Conservation (phyloP, 345 rosid species). For the Melastoma malabathricum region DNA sequence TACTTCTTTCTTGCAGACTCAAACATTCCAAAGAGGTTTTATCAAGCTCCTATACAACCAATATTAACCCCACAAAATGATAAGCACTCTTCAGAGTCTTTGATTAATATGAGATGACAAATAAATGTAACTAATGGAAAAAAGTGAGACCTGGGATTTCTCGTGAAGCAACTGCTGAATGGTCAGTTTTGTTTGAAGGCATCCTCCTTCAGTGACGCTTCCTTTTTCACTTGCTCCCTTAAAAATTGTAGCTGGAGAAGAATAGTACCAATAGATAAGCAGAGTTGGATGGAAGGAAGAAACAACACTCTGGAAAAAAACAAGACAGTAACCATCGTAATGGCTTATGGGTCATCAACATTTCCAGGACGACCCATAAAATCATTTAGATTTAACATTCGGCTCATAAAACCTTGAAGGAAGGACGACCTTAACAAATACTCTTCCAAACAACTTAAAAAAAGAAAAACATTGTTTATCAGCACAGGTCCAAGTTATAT, state of each 20-base stretch:
- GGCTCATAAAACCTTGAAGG: too few relatives aligned
- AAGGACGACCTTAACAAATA: too few relatives aligned
- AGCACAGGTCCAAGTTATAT: too few relatives aligned
- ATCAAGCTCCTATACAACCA: slow-evolving; percentile 52
- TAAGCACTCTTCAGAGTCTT: not conserved
- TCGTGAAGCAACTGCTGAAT: slow-evolving; percentile 33
- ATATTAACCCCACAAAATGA: slow-evolving; percentile 6
- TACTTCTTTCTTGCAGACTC: slow-evolving; percentile 50
- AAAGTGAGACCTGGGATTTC: slow-evolving; percentile 40
- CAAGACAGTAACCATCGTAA: not conserved
- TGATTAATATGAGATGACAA: too few relatives aligned
- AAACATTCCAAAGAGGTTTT: slow-evolving; percentile 28
- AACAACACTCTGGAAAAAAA: not conserved
- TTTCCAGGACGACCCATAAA: too few relatives aligned
- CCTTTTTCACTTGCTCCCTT: slow-evolving; percentile 35
- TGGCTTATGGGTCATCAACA: too few relatives aligned
- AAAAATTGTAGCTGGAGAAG: slow-evolving; percentile 37
- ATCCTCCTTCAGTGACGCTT: slow-evolving; percentile 39
- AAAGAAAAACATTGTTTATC: too few relatives aligned
- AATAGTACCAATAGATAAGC: slow-evolving; percentile 5
- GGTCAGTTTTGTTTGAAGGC: slow-evolving; percentile 35
- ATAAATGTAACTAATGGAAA: too few relatives aligned
- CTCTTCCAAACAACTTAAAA: too few relatives aligned
- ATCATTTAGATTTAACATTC: too few relatives aligned
- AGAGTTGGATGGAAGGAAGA: not conserved